phyloP scores from a whole-genome alignment of 257 asterid species.

The Solanum sejunctum region DNA sequence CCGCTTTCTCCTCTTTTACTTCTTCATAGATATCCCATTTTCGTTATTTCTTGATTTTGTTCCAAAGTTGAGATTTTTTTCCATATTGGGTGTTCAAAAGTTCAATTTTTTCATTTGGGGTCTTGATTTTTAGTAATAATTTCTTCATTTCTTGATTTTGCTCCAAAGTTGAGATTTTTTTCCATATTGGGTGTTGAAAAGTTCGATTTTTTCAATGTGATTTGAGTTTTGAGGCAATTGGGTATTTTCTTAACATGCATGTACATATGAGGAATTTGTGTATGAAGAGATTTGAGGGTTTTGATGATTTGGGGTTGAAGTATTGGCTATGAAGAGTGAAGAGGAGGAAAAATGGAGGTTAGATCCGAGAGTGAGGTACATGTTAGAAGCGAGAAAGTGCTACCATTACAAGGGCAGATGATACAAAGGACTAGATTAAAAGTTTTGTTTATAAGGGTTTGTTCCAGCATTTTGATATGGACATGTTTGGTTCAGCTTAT shows the following conservation, averaged over 20 bases:
- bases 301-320: slow-evolving; percentile 28
- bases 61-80: neutral
- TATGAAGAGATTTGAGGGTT: neutral
- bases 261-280: neutral
- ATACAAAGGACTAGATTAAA: slow-evolving; percentile 59
- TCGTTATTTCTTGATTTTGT: neutral
- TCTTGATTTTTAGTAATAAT: neutral
- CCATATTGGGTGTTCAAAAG: neutral
- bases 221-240: neutral
- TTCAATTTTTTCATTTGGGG: neutral
- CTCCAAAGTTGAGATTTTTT: neutral
- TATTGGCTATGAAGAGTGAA: slow-evolving; percentile 24
- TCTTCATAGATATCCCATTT: neutral
- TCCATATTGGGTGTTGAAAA: neutral
- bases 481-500: slow-evolving; percentile 86
- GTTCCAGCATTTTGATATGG: slow-evolving; percentile 86
- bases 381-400: slow-evolving; percentile 31
- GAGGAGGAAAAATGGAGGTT: slow-evolving; percentile 28
- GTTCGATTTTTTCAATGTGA: neutral
- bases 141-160: neutral
- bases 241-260: neutral
- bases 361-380: slow-evolving; percentile 27
- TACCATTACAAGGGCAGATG: slow-evolving; percentile 43
- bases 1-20: neutral
- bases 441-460: slow-evolving; percentile 85